Evolutionary conservation across 768 basidiomycete genomes (phyloP).

Genomic region (Pulveroboletus sp.): DNA sequence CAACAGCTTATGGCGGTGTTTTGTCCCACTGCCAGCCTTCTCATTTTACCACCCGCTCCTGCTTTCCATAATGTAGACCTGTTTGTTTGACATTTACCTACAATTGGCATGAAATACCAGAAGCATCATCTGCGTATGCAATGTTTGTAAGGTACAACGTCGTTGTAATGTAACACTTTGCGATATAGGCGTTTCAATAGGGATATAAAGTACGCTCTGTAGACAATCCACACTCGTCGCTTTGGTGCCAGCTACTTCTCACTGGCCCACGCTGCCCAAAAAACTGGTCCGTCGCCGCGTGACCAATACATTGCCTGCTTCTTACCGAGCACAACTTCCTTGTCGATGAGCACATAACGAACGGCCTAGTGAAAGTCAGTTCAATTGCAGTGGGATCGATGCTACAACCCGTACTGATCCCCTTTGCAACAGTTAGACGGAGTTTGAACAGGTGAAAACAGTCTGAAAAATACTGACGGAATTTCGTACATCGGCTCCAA

Average conservation of each 20-base stretch:
- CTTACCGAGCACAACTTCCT: conserved; percentile 62
- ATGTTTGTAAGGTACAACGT: not conserved
- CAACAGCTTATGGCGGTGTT: conserved; percentile 8
- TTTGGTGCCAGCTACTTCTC: conserved; percentile 45
- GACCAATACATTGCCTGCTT: conserved; percentile 71
- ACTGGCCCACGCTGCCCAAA: conserved; percentile 74
- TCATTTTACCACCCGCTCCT: conserved; percentile 12
- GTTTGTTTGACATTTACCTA: conserved; percentile 26
- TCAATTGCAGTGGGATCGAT: not conserved
- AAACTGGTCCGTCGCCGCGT: conserved; percentile 58
- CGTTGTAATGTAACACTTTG: not conserved
- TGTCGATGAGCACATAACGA: conserved; percentile 78
- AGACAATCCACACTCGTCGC: conserved; percentile 12
- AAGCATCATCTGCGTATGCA: conserved; percentile 1
- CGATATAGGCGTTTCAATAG: not conserved
- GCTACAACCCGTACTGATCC: conserved; percentile 54
- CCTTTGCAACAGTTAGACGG: conserved; percentile 29
- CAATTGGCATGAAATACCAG: conserved; percentile 27
- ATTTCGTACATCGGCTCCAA: conserved; percentile 92
- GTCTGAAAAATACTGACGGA: conserved; percentile 53
- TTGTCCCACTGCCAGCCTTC: not conserved
- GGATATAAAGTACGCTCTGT: not conserved
- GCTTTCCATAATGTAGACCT: conserved; percentile 30
- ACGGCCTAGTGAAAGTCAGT: conserved; percentile 49
- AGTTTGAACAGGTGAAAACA: conserved; percentile 4